A percentile compares a stretch with the other conserved stretches of the same genome.
phyloP scores from a whole-genome alignment of 2,329 filamentous ascomycete species.

The Cadophora luteo-olivacea region DNA sequence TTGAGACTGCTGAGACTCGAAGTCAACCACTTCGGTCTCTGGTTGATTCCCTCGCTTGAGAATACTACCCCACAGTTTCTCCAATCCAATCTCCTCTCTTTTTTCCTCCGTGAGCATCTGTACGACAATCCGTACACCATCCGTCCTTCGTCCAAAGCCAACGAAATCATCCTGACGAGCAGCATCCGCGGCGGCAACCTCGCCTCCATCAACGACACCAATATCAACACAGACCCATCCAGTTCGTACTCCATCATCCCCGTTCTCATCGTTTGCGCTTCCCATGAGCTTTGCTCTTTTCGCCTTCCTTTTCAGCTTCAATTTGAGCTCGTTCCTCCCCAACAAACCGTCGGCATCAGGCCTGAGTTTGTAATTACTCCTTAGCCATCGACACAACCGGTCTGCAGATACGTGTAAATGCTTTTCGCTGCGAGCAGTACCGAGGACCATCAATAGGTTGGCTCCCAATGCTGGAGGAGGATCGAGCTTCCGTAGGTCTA shows the following conservation, averaged over 20 bases:
- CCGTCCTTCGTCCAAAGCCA: conserved; percentile 72
- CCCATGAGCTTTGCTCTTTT: conserved; percentile 83
- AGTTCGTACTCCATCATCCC: conserved; percentile 87
- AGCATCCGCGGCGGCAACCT: conserved; percentile 47
- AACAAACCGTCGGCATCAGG: conserved; percentile 88
- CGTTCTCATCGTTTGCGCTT: conserved; percentile 64
- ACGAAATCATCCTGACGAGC: conserved; percentile 64
- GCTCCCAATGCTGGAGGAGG: conserved; percentile 87
- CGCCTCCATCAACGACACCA: conserved; percentile 67
- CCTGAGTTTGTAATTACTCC: conserved; percentile 72
- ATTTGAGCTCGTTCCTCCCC: conserved; percentile 88
- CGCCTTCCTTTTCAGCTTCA: conserved; percentile 80
- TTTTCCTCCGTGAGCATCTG: conserved; percentile 77
- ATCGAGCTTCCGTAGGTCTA: conserved; percentile 85
- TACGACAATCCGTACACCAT: conserved; percentile 68
- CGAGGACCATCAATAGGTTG: conserved; percentile 91
- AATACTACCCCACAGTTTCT: conserved; percentile 61
- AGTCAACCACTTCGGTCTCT: conserved; percentile 37
- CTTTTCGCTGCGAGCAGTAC: conserved; percentile 88
- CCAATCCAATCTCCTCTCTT: conserved; percentile 69
- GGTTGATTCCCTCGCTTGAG: conserved; percentile 43
- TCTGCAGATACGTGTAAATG: conserved; percentile 92
- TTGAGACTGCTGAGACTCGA: neutral
- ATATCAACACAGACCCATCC: conserved; percentile 97
- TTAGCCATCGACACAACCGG: conserved; percentile 85